Evolutionary conservation across 2,329 filamentous ascomycete species (phyloP).

Genomic region (Hymenoscyphus fructigenus): DNA sequence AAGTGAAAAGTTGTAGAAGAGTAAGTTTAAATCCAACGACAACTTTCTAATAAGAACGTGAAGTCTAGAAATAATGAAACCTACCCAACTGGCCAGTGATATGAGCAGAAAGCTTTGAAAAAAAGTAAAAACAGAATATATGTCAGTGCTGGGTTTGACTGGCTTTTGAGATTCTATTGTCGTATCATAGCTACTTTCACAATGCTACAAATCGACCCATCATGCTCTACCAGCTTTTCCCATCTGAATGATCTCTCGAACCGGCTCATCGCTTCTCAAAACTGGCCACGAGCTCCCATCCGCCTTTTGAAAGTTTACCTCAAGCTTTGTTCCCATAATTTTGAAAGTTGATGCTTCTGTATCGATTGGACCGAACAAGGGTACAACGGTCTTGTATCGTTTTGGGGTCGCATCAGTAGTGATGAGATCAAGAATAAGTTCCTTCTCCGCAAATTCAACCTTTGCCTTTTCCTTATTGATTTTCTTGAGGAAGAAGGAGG

Average conservation of each 20-base stretch:
- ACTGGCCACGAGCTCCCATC: constrained; percentile 68
- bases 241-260: constrained; percentile 84
- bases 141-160: not conserved
- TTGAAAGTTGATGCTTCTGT: constrained; percentile 60
- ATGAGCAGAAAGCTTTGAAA: too few species aligned
- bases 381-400: constrained; percentile 72
- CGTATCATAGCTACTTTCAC: not conserved
- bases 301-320: constrained; percentile 63
- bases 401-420: constrained; percentile 76
- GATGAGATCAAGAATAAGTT: constrained; percentile 75
- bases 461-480: constrained; percentile 80
- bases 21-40: too few species aligned
- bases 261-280: constrained; percentile 63
- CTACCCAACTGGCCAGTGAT: too few species aligned
- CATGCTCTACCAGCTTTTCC: constrained; percentile 65
- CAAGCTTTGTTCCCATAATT: constrained; percentile 70
- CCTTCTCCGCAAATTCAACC: constrained; percentile 63
- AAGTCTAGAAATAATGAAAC: too few species aligned
- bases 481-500: constrained; percentile 94
- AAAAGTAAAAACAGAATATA: too few species aligned
- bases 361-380: constrained; percentile 76
- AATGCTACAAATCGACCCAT: not conserved
- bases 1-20: too few species aligned
- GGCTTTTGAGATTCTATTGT: not conserved
- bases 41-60: too few species aligned